Base-by-base conservation (phyloP, 106 monocot genomes). In the Dioscorea alata region DNA sequence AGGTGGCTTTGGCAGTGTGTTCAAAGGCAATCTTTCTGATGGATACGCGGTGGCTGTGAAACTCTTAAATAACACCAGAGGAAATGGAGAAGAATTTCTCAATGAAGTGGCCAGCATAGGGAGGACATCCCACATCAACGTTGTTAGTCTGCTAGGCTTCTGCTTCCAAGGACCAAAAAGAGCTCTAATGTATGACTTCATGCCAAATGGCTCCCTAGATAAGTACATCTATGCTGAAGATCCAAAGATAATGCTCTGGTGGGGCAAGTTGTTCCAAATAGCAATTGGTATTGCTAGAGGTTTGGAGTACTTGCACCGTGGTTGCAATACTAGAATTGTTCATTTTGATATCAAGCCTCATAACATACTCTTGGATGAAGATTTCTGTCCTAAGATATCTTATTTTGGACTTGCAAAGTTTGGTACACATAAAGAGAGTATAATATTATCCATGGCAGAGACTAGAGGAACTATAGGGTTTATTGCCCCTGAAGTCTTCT, bases 271-370 rank as follows among this genome's bases (percentile, higher is more conserved):
- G 1, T 53, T 52, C 28, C 4, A 81, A 1, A 81, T 81, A 59
- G 80, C 75, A 75, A n/a, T 75, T 14, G 66, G 80, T 2, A 71
- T 81, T 24, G 80, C 75, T 1, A 49, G 60, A 58, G 82, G 82
- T 6, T 32, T 82, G 15, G 80, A 81, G 17, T 81, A 81, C 12
- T 61, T 81, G 14, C 80, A 81, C 32, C 64, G 59, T 17, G 65
- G 75, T 20, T 81, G 71, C 28, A 75, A 66, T 23, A 62, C 71
- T 21, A 64, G 72, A 3, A 82, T 82, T 9, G 73, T 82, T 0
- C 82, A 82, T 21, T 82, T 82, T 49, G 82, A 82, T 59, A 78
- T 82, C 53, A 81, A 81, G 23, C 81, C 81, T 57, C 76, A 76
- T 32, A 81, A 81, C n/a, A 76, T 81, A 6, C 61, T 81, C 13